Base-by-base conservation (phyloP, 805 yeast genomes). In the Candida pini region DNA sequence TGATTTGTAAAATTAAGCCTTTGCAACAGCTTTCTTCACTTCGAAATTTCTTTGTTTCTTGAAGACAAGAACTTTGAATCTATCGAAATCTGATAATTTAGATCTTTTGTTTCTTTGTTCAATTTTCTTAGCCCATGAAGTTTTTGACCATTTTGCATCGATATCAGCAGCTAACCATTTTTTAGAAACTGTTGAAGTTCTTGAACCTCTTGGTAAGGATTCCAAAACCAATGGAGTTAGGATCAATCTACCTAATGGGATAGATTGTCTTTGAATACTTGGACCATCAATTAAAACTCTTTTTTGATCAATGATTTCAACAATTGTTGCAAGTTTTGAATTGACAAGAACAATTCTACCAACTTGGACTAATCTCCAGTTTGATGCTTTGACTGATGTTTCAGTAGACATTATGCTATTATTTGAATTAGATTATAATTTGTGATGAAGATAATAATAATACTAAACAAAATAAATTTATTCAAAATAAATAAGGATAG, bases 361-460 rank as follows among this genome's bases (percentile, higher is more conserved):
- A 66, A 89, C 85, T 80, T 90, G 96, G 69, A 92, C 98, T 66
- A 78, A 80, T 85, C 96, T 87, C 97, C 97, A 92, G 90, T 85
- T 85, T 69, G 95, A 76, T 68, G 95, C 85, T 77, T 86, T 83
- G 70, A 92, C 92, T 67, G 48, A 47, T 40, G 61, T 40, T 51
- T 54, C 56, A 37, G 48, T 38, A 46, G 85, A 77, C 85, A 78
- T 76, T 62, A 58, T 62, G 55, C 39, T 29, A n/a, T n/a, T 47
- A 18, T 32, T 18, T 34, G 10, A 20, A 23, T 24, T 16, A 23
- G 23, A 30, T 23, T 20, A 16, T 27, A 9, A 12, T 5, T 29
- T 18, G 21, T 23, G 13, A 7, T 23, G 26, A 23, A 8, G 6
- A n/a, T 23, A 23, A 10, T 5, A 7, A 23, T 12, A 23, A 23